Evolutionary conservation across 495 filamentous ascomycete species (phyloP).

Genomic region (Penicillium nucicola): DNA sequence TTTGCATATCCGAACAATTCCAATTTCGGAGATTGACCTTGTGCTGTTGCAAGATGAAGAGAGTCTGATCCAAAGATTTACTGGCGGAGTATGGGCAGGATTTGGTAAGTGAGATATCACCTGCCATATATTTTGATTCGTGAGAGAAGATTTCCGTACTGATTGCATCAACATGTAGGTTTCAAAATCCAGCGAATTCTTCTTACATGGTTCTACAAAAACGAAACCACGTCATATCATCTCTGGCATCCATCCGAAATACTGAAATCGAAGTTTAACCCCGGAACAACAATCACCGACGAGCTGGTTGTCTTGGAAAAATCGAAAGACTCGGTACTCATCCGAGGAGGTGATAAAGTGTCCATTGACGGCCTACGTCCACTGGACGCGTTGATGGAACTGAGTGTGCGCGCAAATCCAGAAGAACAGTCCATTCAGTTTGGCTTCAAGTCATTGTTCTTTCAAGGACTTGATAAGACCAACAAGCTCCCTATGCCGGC

Average conservation of each 20-base stretch:
- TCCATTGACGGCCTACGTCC: conserved; percentile 45
- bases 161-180: no score
- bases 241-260: conserved; percentile 55
- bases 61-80: conserved; percentile 49
- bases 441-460: conserved; percentile 56
- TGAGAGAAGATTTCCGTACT: no score
- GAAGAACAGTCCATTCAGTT: conserved; percentile 51
- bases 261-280: conserved; percentile 42
- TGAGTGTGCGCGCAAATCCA: conserved; percentile 49
- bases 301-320: conserved; percentile 63
- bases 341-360: conserved; percentile 59
- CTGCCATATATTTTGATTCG: neutral
- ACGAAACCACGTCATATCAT: conserved; percentile 34
- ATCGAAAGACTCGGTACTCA: conserved; percentile 45
- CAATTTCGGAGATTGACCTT: conserved; percentile 53
- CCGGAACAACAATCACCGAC: conserved; percentile 56
- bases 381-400: conserved; percentile 59
- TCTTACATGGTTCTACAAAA: conserved; percentile 31
- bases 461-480: conserved; percentile 38
- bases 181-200: conserved; percentile 7
- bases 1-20: conserved; percentile 50
- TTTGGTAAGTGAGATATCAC: conserved; percentile 34
- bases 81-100: conserved; percentile 54
- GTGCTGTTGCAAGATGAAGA: conserved; percentile 47
- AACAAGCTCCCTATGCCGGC: conserved; percentile 41